Percentiles rank a stretch among this genome's conserved stretches.
Conservation (phyloP, 2,329 filamentous ascomycete genomes). For the Fusarium sp. region DNA sequence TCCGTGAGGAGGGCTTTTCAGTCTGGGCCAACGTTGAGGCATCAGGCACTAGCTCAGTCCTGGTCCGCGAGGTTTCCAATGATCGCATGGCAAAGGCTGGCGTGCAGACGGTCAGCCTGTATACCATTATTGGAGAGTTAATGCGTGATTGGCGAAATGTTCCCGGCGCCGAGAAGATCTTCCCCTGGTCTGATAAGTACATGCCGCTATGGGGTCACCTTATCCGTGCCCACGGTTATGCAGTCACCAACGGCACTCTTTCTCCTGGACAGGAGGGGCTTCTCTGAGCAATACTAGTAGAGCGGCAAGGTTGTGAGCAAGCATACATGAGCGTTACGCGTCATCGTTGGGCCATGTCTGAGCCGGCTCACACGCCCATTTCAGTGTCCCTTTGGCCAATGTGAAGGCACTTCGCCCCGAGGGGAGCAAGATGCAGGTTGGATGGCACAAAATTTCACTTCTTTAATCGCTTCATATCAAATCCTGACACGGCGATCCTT, state of each 20-base stretch:
- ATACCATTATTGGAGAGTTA: constrained; percentile 65
- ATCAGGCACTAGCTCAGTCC: constrained; percentile 64
- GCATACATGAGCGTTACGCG: too few relatives aligned
- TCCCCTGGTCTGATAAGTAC: constrained; percentile 66
- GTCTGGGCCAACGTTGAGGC: constrained; percentile 72
- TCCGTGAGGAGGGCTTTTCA: constrained; percentile 69
- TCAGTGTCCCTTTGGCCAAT: neutral
- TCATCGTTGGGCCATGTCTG: neutral
- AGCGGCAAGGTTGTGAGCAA: neutral
- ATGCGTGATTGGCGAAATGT: constrained; percentile 68
- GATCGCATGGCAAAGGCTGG: constrained; percentile 68
- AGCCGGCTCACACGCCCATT: neutral
- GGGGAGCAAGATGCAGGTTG: neutral
- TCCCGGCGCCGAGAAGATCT: constrained; percentile 54
- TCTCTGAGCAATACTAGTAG: neutral
- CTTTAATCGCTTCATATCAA: neutral
- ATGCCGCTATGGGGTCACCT: constrained; percentile 65
- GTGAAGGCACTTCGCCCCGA: neutral
- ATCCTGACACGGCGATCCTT: neutral
- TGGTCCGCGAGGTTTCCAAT: constrained; percentile 66
- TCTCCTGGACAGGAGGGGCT: constrained; percentile 57
- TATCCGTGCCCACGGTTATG: constrained; percentile 64
- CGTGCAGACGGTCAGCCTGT: constrained; percentile 63
- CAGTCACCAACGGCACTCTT: constrained; percentile 64
- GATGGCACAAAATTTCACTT: neutral